Evolutionary conservation across 2,329 filamentous ascomycete species (phyloP).

Genomic region (Hysterium pulicare): DNA sequence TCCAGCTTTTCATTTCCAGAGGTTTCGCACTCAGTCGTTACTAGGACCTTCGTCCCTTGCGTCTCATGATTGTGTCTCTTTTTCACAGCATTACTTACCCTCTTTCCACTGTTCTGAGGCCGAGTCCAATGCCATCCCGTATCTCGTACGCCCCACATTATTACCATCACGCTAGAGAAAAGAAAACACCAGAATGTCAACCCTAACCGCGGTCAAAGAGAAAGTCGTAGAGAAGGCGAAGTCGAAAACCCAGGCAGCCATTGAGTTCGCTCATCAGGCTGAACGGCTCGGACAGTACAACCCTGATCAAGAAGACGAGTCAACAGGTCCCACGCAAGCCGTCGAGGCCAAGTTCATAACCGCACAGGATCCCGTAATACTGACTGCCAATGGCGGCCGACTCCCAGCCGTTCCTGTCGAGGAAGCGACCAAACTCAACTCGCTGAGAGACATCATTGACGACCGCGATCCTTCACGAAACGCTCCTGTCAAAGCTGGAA

Average conservation of each 20-base stretch:
- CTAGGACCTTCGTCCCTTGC: neutral
- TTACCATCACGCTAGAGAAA: conserved; percentile 10
- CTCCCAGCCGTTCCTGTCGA: conserved; percentile 66
- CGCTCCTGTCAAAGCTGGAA: conserved; percentile 20
- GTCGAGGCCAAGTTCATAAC: conserved; percentile 62
- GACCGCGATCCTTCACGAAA: conserved; percentile 33
- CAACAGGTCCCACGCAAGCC: conserved; percentile 51
- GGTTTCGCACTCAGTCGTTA: neutral
- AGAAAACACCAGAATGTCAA: conserved; percentile 20
- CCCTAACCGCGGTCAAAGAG: conserved; percentile 17
- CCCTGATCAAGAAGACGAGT: conserved; percentile 38
- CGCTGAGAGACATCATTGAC: conserved; percentile 53
- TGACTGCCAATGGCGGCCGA: conserved; percentile 63
- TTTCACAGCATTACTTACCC: neutral
- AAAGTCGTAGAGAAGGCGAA: conserved; percentile 17
- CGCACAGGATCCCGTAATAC: conserved; percentile 67
- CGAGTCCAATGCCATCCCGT: conserved; percentile 9
- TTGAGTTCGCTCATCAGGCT: conserved; percentile 61
- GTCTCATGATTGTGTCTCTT: neutral
- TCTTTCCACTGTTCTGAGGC: neutral
- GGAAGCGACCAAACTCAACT: conserved; percentile 69
- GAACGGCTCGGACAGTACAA: conserved; percentile 43
- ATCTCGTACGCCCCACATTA: conserved; percentile 16
- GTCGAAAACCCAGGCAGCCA: conserved; percentile 40
- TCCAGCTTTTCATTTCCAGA: neutral